Base-by-base conservation (phyloP, 1,284 basidiomycete species). In the Tremellales sp. region DNA sequence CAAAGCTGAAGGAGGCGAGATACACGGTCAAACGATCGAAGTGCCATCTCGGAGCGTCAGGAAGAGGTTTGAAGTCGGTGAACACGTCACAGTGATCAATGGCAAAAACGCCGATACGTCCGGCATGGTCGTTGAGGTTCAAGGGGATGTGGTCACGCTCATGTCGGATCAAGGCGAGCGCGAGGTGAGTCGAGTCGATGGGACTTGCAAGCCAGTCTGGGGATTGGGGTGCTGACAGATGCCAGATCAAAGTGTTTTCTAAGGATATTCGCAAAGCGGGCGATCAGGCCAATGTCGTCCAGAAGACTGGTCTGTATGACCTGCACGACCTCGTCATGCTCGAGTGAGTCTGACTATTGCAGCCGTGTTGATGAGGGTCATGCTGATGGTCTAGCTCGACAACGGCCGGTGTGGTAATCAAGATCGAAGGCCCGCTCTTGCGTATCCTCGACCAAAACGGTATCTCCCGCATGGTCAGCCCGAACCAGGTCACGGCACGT, bases 201-300 rank as follows among this genome's bases (percentile, higher is more conserved):
- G 8, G n/a, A n/a, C 29, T 8, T n/a, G 29, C 29, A 33, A 33
- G 10, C 8, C 29, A 10, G 17, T 3, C 17, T 23, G 23, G 21
- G 10, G 29, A 36, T 5, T 27, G n/a, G 3, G 13, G n/a, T n/a
- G 11, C 47, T 55, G 39, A 54, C 24, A 13, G 22, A 15, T 36
- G 29, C 4, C 53, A 90, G 88, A 86, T 97, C 46, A 90, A 89
- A 40, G 94, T 94, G 2, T 98, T 99, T 76, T 89, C 91, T 0
- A 97, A 94, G 77, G 96, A 99, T 75, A 78, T 99, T 29, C 86
- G 94, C 64, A 92, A 94, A 71, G 96, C 96, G 17, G 93, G 94
- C 1, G 96, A 97, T 75, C 89, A 96, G 33, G 92, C 91, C 22
- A 86, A 86, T 2, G 84, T 89, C 29, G 86, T 88, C 12, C 93